Evolutionary conservation across 768 basidiomycete species (phyloP).

Genomic region (Trametes maxima): DNA sequence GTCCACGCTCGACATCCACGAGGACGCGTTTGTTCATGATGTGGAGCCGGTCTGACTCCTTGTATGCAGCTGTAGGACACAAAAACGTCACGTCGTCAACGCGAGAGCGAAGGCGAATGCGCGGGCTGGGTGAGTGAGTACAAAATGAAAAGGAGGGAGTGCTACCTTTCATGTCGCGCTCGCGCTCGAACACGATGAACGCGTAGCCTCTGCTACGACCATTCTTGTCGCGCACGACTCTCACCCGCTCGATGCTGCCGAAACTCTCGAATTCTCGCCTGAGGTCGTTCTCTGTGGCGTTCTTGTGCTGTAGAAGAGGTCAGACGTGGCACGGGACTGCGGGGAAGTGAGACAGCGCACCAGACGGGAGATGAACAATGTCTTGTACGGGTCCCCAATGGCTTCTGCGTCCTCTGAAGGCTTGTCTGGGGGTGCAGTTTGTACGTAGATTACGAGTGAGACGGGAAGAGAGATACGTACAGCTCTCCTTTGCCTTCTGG

Average conservation of each 20-base stretch:
- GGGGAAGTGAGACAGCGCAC: slow-evolving; percentile 43
- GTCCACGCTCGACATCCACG: slow-evolving; percentile 97
- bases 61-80: slow-evolving; percentile 77
- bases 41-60: slow-evolving; percentile 95
- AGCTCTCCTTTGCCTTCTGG: slow-evolving; percentile 80
- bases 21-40: slow-evolving; percentile 96
- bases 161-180: slow-evolving; percentile 98
- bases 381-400: slow-evolving; percentile 97
- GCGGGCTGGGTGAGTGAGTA: slow-evolving; percentile 28
- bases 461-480: slow-evolving; percentile 48
- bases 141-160: slow-evolving; percentile 14
- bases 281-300: slow-evolving; percentile 87
- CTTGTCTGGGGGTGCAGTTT: slow-evolving; percentile 61
- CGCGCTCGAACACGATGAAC: slow-evolving; percentile 96
- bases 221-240: slow-evolving; percentile 91
- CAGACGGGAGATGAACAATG: slow-evolving; percentile 92
- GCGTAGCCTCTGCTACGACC: slow-evolving; percentile 89
- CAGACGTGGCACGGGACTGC: background rate
- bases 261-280: slow-evolving; percentile 95
- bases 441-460: slow-evolving; percentile 14
- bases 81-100: slow-evolving; percentile 22
- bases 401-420: slow-evolving; percentile 91
- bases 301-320: slow-evolving; percentile 70
- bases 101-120: slow-evolving; percentile 16
- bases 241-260: slow-evolving; percentile 91